These are phyloP conservation scores for Ochromonas danica DNA, from an alignment of 108 stramenopile species.

Conservation along the genomic window DNA sequence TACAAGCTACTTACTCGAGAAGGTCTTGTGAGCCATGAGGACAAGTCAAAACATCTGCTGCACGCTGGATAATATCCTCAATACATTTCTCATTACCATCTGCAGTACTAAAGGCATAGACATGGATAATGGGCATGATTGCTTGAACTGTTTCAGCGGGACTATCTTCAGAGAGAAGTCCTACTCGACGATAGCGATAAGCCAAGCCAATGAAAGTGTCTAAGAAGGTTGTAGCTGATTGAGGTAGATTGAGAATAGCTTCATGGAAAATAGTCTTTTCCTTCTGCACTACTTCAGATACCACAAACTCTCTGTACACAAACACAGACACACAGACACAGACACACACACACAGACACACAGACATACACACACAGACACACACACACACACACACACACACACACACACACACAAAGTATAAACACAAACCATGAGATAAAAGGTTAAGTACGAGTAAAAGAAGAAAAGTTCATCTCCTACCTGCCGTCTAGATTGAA, in stretches of 20 bases:
- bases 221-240: conserved; percentile 81
- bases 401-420: too few relatives aligned
- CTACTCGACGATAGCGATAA: conserved; percentile 20
- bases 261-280: conserved; percentile 57
- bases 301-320: too few relatives aligned
- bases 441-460: too few relatives aligned
- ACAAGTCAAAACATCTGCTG: conserved; percentile 33
- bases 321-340: too few relatives aligned
- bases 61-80: conserved; percentile 38
- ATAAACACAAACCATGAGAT: too few relatives aligned
- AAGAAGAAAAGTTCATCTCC: too few relatives aligned
- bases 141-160: not conserved
- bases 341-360: too few relatives aligned
- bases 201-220: conserved; percentile 77
- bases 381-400: too few relatives aligned
- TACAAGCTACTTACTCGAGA: not conserved
- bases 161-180: not conserved
- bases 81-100: conserved; percentile 41
- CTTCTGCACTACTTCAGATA: too few relatives aligned
- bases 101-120: conserved; percentile 58
- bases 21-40: too few relatives aligned
- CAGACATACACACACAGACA: too few relatives aligned
- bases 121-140: conserved; percentile 48
- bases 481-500: conserved; percentile 84
- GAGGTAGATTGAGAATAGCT: conserved; percentile 94